phyloP scores from a whole-genome alignment of 345 rosid species.

The Bruguiera gymnorhiza region DNA sequence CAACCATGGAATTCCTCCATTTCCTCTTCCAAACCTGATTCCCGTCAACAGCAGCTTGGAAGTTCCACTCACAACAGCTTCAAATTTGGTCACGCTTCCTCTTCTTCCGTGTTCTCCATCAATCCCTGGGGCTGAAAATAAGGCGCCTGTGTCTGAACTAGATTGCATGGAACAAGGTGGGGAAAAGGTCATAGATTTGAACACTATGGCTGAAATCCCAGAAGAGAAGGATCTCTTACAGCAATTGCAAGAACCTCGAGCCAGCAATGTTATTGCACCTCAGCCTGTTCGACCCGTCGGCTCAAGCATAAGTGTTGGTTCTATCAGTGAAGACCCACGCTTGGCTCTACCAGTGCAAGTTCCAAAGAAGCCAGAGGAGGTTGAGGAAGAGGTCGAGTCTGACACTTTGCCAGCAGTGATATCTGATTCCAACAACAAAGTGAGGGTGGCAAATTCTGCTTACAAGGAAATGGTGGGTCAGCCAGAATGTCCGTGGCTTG shows the following conservation, averaged over 20 bases:
- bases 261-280: constrained; percentile 51
- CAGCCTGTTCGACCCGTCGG: constrained; percentile 75
- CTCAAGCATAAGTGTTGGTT: constrained; percentile 61
- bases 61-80: constrained; percentile 17
- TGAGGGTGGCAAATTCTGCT: constrained; percentile 80
- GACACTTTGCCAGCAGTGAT: constrained; percentile 66
- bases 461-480: constrained; percentile 96
- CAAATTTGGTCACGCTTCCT: constrained; percentile 67
- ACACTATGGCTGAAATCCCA: constrained; percentile 39
- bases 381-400: constrained; percentile 76
- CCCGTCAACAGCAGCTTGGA: constrained; percentile 25
- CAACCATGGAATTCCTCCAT: constrained; percentile 37
- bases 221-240: constrained; percentile 58
- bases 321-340: constrained; percentile 41
- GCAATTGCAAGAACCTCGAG: constrained; percentile 51
- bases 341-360: constrained; percentile 15
- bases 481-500: constrained; percentile 92
- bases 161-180: constrained; percentile 37
- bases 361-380: constrained; percentile 53
- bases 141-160: constrained; percentile 18
- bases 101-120: constrained; percentile 60
- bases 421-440: constrained; percentile 71
- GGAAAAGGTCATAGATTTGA: constrained; percentile 53
- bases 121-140: constrained; percentile 14
- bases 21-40: constrained; percentile 31